A percentile compares a stretch with the other conserved stretches of the same genome.
Evolutionary conservation across 805 yeast genomes (phyloP).

Genomic region (Cyberlindnera misumaiensis): DNA sequence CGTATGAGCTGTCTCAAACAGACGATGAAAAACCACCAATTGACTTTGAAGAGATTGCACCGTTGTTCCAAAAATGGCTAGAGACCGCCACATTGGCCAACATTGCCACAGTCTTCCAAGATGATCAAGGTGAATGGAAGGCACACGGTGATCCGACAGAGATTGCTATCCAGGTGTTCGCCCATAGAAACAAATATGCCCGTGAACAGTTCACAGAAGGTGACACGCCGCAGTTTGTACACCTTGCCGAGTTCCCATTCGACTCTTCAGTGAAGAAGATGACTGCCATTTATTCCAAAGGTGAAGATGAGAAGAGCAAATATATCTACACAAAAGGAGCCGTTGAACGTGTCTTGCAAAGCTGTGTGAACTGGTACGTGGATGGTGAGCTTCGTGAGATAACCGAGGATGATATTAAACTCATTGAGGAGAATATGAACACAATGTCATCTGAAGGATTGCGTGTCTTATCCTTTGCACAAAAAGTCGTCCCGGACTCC

Average conservation of each 20-base stretch:
- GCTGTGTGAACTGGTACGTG: slow-evolving; percentile 48
- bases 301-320: slow-evolving; percentile 23
- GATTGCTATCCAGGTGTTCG: slow-evolving; percentile 77
- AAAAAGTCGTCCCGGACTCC: slow-evolving; percentile 28
- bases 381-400: slow-evolving; percentile 29
- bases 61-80: slow-evolving; percentile 40
- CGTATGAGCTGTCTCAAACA: slow-evolving; percentile 17
- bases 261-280: slow-evolving; percentile 70
- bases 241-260: slow-evolving; percentile 62
- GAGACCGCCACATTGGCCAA: slow-evolving; percentile 71
- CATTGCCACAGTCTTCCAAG: slow-evolving; percentile 58
- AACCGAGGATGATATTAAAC: slow-evolving; percentile 31
- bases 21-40: slow-evolving; percentile 9
- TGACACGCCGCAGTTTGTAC: slow-evolving; percentile 23
- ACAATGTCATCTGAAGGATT: slow-evolving; percentile 58
- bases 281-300: slow-evolving; percentile 49
- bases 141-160: slow-evolving; percentile 90
- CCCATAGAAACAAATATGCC: slow-evolving; percentile 47
- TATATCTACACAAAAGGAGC: slow-evolving; percentile 64
- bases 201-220: slow-evolving; percentile 39
- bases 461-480: slow-evolving; percentile 68
- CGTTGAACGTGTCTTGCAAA: slow-evolving; percentile 56
- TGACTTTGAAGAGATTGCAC: not conserved
- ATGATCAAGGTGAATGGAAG: slow-evolving; percentile 48
- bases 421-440: slow-evolving; percentile 50